Evolutionary conservation across 2,329 filamentous ascomycete genomes (phyloP), one percentile per base, ranked within the genome.

Genomic region (Paecilomyces formosus): DNA sequence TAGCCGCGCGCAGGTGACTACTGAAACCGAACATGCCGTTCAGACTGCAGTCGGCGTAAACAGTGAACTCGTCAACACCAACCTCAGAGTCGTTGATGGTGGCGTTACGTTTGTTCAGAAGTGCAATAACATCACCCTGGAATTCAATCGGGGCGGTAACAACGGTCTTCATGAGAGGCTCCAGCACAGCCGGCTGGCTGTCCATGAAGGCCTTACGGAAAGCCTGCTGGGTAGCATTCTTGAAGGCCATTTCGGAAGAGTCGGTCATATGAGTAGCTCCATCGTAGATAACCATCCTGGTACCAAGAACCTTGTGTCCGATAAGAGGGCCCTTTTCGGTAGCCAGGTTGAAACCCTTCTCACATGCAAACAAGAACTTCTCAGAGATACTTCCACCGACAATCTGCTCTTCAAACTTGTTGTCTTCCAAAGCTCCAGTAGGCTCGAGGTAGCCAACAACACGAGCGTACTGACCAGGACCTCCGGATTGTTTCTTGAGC

Each of bases 11-110:
- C 65, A 99, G 78, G 76, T 96, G 90, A 50, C 88, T 90, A 69
- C 88, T 92, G 79, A 99, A 97, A 63, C 94, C 94, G 74, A 99
- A 99, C 94, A 99, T 99, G 73, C 88, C 86, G 74, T 97, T 96
- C 73, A 99, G 77, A 73, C 88, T 92, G 80, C 92, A 96, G 78
- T 97, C 94, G 26, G 92, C 92, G 58, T 88, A 85, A 59, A 97
- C 83, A 5, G 90, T 96, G 70, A 99, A 97, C 70, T 99, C 94
- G 70, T 99, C 94, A 15, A 87, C 82, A 33, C 92, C 92, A 66
- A 94, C 92, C 71, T 99, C 94, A 5, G 92, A 97, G 70, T 99
- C 94, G 72, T 92, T 89, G 69, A 99, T 97, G 55, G 91, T 89
- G 35, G 93, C 92, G 70, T 92, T 94, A 63, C 94, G 87, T 85